These are phyloP conservation scores for Morella rubra DNA, from an alignment of 306 rosid species.

Conservation along the genomic window DNA sequence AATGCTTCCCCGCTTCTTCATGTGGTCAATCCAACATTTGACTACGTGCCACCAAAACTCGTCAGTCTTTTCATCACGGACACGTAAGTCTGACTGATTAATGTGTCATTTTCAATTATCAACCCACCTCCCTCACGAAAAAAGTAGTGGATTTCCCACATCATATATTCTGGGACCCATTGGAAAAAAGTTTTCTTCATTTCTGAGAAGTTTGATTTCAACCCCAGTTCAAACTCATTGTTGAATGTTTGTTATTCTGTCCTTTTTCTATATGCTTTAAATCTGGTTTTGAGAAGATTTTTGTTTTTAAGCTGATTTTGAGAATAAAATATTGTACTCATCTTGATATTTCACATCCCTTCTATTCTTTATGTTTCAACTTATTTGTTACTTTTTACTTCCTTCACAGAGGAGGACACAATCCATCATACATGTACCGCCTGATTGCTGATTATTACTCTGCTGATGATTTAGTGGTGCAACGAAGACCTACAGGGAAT, in stretches of 20 bases:
- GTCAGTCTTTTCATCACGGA: conserved; percentile 90
- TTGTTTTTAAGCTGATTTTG: neutral
- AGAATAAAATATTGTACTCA: conserved; percentile 8
- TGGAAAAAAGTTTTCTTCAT: neutral
- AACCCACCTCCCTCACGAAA: neutral
- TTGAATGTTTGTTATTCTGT: neutral
- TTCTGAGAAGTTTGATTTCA: no score
- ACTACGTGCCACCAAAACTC: conserved; percentile 91
- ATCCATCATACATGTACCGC: conserved; percentile 93
- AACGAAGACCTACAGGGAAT: conserved; percentile 53
- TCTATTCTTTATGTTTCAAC: conserved; percentile 15
- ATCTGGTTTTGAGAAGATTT: neutral
- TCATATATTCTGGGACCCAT: neutral
- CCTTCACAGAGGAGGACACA: conserved; percentile 89
- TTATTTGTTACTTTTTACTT: conserved; percentile 27
- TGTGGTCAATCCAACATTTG: conserved; percentile 88
- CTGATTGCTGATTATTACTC: conserved; percentile 95
- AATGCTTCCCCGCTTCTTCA: conserved; percentile 78
- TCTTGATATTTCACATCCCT: conserved; percentile 5
- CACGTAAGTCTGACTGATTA: conserved; percentile 68
- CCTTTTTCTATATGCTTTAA: neutral
- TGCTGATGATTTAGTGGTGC: conserved; percentile 90
- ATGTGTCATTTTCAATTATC: no score
- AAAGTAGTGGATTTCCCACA: neutral
- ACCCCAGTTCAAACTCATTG: neutral